Evolutionary conservation across 202 grass and related monocot genomes (phyloP), one percentile per base, ranked within the genome.

Genomic region (Miscanthus sacchariflorus): DNA sequence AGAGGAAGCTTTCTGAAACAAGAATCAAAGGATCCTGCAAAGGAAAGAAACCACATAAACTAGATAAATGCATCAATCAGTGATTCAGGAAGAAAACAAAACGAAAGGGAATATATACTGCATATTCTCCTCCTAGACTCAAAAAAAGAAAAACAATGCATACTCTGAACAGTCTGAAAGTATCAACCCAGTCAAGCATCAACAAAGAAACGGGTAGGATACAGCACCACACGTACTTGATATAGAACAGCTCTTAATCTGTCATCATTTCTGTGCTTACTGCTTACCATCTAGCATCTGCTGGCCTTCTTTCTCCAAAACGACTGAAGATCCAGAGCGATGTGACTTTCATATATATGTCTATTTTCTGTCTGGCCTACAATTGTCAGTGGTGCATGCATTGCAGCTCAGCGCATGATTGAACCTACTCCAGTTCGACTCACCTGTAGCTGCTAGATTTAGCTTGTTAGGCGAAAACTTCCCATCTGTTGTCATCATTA

Each of bases 311-410:
- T 38, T 65, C 19, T 17, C 19, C 33, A 85, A 33, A 78, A 42
- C 46, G 44, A 85, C 44, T 66, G 12, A 66, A 50, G 77, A 87
- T 81, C 42, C 14, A 40, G 54, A 66, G n/a, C 13, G 79, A 83
- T 23, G 79, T 77, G 85, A 76, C 43, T 12, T 43, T 7, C 12
- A 38, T 14, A 40, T 40, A 75, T 9, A 25, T 52, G 70, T 61
- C 36, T 5, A 71, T 63, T 86, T 70, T 2, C 25, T 85, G 48
- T 77, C 35, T 67, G 83, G 43, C 76, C 65, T 87, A 63, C 39
- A 87, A n/a, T 80, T n/a, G 84, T 50, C 56, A 23, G 38, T 42
- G 38, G 56, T 72, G 76, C 66, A 77, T 59, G 81, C 43, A 69
- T 33, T 69, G 63, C 81, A 73, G 81, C 17, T 7, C 13, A 19